Percentiles rank a stretch among this genome's conserved stretches.
phyloP scores from a whole-genome alignment of 2,329 filamentous ascomycete genomes.

The Exophiala spinifera region DNA sequence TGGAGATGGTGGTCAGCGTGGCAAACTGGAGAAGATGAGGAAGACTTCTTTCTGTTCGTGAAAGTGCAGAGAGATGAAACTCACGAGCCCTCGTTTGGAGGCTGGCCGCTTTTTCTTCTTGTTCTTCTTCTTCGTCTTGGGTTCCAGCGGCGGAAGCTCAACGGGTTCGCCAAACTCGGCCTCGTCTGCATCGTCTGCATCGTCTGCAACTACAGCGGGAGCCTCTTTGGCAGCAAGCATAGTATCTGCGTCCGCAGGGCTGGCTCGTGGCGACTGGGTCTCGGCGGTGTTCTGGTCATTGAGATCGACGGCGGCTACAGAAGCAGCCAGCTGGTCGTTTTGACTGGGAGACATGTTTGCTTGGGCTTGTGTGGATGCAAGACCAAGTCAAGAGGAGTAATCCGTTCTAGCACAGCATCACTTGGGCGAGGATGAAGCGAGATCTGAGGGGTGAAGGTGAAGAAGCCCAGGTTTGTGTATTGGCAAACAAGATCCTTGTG shows the following conservation, averaged over 20 bases:
- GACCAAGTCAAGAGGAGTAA: no score
- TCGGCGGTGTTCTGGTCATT: not conserved
- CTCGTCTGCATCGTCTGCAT: conserved; percentile 7
- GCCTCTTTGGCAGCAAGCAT: not conserved
- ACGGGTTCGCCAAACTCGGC: conserved; percentile 12
- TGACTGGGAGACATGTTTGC: not conserved
- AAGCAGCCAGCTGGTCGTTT: not conserved
- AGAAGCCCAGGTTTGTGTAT: no score
- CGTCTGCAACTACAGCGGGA: not conserved
- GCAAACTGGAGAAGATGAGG: not conserved
- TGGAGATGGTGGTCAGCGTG: conserved; percentile 23
- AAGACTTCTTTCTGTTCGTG: no score
- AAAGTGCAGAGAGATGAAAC: conserved; percentile 12
- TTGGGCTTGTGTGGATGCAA: not conserved
- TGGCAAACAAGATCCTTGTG: no score
- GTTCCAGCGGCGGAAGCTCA: conserved; percentile 14
- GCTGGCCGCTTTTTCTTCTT: conserved; percentile 38
- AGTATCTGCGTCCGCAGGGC: not conserved
- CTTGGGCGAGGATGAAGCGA: not conserved
- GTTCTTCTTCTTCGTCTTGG: conserved; percentile 32
- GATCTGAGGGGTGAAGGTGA: not conserved
- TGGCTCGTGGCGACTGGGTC: not conserved
- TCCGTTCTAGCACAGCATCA: no score
- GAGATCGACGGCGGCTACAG: not conserved
- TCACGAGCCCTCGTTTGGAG: conserved; percentile 38